Evolutionary conservation across 768 basidiomycete genomes (phyloP), one percentile per base, ranked within the genome.

Genomic region (Cyclocybe aegerita): DNA sequence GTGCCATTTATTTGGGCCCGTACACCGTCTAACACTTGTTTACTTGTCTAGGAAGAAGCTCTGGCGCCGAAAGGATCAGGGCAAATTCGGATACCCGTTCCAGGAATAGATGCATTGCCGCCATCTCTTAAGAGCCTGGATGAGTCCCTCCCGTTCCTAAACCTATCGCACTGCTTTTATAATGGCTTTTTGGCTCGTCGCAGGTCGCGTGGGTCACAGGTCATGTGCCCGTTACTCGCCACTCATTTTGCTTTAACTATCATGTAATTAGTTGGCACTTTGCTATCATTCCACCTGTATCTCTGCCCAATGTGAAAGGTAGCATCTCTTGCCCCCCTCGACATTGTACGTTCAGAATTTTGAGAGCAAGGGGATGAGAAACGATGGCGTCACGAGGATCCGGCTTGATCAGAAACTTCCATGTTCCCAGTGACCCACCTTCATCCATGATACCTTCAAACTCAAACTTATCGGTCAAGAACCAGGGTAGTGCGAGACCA

Each of bases 21-120:
- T 11, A 37, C 39, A 17, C 34, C 58, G 50, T 55, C 31, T 43
- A 12, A 17, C 36, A 11, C 33, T 43, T n/a, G n/a, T n/a, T n/a
- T n/a, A n/a, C n/a, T n/a, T n/a, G 46, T 30, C 4, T 23, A 96
- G 93, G 83, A 88, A 85, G 65, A 97, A 95, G 74, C 77, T 93
- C 15, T 93, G 91, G 91, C 82, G 91, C 52, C 82, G 91, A 43
- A 93, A 86, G 64, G 91, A 93, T 63, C 85, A 88, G 61, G 81
- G 82, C 38, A 88, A 89, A 70, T 87, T 97, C 39, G 80, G 83
- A 7, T 98, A 95, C 68, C 95, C 95, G 2, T 95, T 82, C 71
- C 86, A 88, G 63, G 95, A 97, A 68, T 76, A 69, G 59, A 45
- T 35, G 15, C 43, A 8, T 15, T 7, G 11, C 37, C 32, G 35